Evolutionary conservation across 169 alveolate genomes (phyloP).

Genomic region (Babesia divergens): DNA sequence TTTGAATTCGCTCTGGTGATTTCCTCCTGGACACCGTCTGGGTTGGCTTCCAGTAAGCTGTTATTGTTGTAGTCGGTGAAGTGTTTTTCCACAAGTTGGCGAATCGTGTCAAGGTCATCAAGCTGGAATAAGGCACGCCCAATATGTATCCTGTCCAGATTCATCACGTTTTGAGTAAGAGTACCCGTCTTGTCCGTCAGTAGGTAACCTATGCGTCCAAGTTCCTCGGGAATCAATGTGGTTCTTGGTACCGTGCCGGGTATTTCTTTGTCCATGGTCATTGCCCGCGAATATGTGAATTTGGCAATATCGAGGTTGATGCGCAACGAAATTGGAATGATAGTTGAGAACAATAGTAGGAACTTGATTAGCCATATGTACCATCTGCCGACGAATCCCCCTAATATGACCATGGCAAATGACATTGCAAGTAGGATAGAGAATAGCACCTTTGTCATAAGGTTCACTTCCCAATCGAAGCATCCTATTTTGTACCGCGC

Average conservation of each 20-base stretch:
- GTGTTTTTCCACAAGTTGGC: slow-evolving; percentile 49
- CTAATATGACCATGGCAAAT: slow-evolving; percentile 39
- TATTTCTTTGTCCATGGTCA: slow-evolving; percentile 87
- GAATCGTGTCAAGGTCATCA: slow-evolving; percentile 33
- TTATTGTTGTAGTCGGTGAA: slow-evolving; percentile 8
- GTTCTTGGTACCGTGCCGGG: slow-evolving; percentile 91
- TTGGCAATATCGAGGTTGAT: slow-evolving; percentile 96
- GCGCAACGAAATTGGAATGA: slow-evolving; percentile 95
- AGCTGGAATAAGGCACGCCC: slow-evolving; percentile 73
- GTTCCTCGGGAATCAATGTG: slow-evolving; percentile 88
- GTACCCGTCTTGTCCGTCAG: slow-evolving; percentile 99
- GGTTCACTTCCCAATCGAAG: slow-evolving; percentile 87
- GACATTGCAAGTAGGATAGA: slow-evolving; percentile 69
- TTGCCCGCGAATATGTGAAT: slow-evolving; percentile 83
- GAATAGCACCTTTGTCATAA: slow-evolving; percentile 84
- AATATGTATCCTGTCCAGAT: slow-evolving; percentile 73
- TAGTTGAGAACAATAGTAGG: slow-evolving; percentile 90
- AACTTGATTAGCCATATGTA: slow-evolving; percentile 80
- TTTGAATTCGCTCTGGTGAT: not conserved
- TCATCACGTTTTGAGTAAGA: slow-evolving; percentile 95
- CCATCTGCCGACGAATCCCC: slow-evolving; percentile 59
- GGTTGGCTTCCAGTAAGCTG: not conserved
- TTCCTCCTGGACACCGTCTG: not conserved
- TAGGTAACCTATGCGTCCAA: slow-evolving; percentile 93
- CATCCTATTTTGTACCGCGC: slow-evolving; percentile 88